Conservation (phyloP, 1,284 basidiomycete genomes). For the Athelia psychrophila region DNA sequence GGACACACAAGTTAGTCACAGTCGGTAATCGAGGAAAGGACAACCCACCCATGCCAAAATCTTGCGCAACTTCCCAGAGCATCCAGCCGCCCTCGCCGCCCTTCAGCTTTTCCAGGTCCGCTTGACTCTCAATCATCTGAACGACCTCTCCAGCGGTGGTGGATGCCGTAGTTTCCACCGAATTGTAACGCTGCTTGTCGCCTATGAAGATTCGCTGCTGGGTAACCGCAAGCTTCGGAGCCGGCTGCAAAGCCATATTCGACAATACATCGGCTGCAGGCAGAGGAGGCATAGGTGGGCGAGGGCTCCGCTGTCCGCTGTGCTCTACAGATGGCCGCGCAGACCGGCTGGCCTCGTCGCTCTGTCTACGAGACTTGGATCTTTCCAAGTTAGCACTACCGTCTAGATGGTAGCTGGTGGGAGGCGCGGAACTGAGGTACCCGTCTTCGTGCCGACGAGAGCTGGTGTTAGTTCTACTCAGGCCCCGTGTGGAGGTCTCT, state of each 20-base stretch:
- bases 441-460: background rate
- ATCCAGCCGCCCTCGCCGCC: conserved; percentile 68
- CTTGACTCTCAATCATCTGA: conserved; percentile 58
- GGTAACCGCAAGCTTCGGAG: conserved; percentile 24
- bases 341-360: conserved; percentile 22
- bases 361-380: conserved; percentile 18
- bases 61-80: conserved; percentile 76
- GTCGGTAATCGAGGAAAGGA: conserved; percentile 4
- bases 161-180: conserved; percentile 58
- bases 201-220: conserved; percentile 75
- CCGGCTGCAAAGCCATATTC: conserved; percentile 12
- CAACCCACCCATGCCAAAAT: conserved; percentile 79
- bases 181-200: conserved; percentile 69
- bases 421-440: conserved; percentile 4
- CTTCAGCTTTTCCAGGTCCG: conserved; percentile 48
- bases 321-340: conserved; percentile 20
- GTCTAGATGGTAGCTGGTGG: conserved; percentile 4
- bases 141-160: conserved; percentile 69
- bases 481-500: conserved; percentile 23
- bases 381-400: background rate
- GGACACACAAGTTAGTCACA: conserved; percentile 3
- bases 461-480: conserved; percentile 29
- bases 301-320: conserved; percentile 19
- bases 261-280: conserved; percentile 25
- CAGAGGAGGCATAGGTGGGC: conserved; percentile 34